Base-by-base conservation (phyloP, 805 yeast genomes). In the Saccharomyces mikatae region DNA sequence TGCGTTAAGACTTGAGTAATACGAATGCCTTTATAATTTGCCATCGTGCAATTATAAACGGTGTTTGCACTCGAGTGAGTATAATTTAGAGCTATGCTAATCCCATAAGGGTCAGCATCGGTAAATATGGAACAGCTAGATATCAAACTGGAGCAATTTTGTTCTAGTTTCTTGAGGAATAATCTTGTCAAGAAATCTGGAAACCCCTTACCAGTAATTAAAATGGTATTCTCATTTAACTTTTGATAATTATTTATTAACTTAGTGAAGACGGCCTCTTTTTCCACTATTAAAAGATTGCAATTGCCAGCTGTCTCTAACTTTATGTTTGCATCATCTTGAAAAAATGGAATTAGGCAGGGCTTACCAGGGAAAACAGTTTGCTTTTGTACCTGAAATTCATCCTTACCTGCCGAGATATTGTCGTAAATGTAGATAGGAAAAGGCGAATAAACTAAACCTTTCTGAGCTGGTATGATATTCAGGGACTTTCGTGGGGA, bases 21-120 rank as follows among this genome's bases (percentile, higher is more conserved):
- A 27, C 56, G 36, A 9, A 58, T 60, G 1, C 73, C 73, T 44
- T 53, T 54, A 52, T 66, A 63, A 5, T 22, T 49, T 9, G 62
- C 51, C 17, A 58, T 54, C 14, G 55, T 53, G 29, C 65, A 59
- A 24, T 41, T 49, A 21, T 57, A 57, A 4, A 22, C 27, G 10
- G 52, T 28, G 17, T 50, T 30, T 6, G 55, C 53, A 29, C 58
- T 60, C 4, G 28, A 17, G 5, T 41, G 17, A 27, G 67, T 65
- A 61, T 78, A 84, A 50, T 76, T 77, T 28, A 72, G 62, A 46
- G 78, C 75, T n/a, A 86, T 86, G 61, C 76, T 73, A 6, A 82
- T 62, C 0, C 91, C 92, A 67, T 82, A 79, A 2, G 86, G 80
- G 63, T 86, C 92, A 28, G 84, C 76, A 66, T 86, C 92, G 27